A percentile compares a stretch with the other conserved stretches of the same genome.
Evolutionary conservation across 2,329 filamentous ascomycete genomes (phyloP).

Genomic region (Aspergillus sergii): DNA sequence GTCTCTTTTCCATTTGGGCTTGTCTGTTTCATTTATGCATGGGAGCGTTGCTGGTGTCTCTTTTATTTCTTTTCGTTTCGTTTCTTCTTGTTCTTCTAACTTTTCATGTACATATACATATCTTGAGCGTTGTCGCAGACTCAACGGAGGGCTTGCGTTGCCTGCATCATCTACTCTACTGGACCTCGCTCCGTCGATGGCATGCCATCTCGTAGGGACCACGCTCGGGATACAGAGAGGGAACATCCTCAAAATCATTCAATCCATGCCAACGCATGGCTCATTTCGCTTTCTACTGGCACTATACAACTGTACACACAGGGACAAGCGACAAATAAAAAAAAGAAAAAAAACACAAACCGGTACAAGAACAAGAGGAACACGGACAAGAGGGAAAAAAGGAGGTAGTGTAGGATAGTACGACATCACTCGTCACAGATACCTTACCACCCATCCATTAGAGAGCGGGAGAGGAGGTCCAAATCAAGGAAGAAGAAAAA

Average conservation of each 20-base stretch:
- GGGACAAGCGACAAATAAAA: neutral
- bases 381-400: neutral
- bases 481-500: constrained; percentile 20
- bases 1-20: neutral
- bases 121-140: neutral
- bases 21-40: neutral
- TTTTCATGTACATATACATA: neutral
- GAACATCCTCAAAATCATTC: constrained; percentile 6
- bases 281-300: constrained; percentile 18
- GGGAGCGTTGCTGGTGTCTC: neutral
- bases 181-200: too few species aligned
- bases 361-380: neutral
- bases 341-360: neutral
- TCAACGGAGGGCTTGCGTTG: neutral
- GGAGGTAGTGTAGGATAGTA: constrained; percentile 16
- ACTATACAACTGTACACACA: constrained; percentile 30
- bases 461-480: constrained; percentile 13
- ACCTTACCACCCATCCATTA: constrained; percentile 26
- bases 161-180: too few species aligned
- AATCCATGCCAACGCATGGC: constrained; percentile 6
- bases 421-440: constrained; percentile 27
- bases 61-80: neutral
- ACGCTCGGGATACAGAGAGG: too few species aligned
- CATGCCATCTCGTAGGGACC: too few species aligned
- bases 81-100: neutral